Base-by-base conservation (phyloP, 257 asterid genomes). In the Scutellaria barbata region DNA sequence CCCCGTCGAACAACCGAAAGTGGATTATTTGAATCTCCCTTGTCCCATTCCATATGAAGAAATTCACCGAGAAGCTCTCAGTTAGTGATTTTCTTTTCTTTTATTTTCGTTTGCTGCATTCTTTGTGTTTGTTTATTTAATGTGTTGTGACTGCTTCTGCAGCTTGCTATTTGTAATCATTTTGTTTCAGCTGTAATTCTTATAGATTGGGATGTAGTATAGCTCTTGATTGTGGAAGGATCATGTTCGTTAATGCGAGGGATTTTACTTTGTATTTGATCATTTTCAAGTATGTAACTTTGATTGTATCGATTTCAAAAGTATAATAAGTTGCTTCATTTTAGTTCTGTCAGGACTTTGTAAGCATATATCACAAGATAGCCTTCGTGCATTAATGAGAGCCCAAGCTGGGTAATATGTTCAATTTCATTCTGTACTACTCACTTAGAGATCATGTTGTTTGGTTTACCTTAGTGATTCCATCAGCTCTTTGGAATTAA, bases 41-140 rank as follows among this genome's bases (percentile, higher is more conserved):
- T 90, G 95, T 76, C 98, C 98, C 52, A 86, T 93, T 66, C 95
- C 98, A 5, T 89, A 90, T 65, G 98, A 93, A 79, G 98, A 93
- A 74, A 90, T 93, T 63, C 98, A 93, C 75, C 97, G 98, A 43
- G 98, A 93, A 87, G 92, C 95, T 77, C 80, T 87, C 82, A 90
- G 98, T 93, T 74, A 67, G 89, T 87, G 69, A 52, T 81, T 66
- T 72, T 20, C 48, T 55, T 46, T 57, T 37, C 10, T 63, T 51
- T 59, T 53, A 45, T 56, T 47, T 58, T 37, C 11, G 60, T 51
- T 60, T 53, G 8, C 54, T 30, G 5, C 20, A 3, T 30, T 47
- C 30, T 37, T 8, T n/a, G 7, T 60, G 10, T 39, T 60, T 30
- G 2, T 30, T 30, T 30, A 30, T 30, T 39, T 8, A 39, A 39